Base-by-base conservation (phyloP, 1,139 yeast genomes). In the Groenewaldozyma auringiensis region DNA sequence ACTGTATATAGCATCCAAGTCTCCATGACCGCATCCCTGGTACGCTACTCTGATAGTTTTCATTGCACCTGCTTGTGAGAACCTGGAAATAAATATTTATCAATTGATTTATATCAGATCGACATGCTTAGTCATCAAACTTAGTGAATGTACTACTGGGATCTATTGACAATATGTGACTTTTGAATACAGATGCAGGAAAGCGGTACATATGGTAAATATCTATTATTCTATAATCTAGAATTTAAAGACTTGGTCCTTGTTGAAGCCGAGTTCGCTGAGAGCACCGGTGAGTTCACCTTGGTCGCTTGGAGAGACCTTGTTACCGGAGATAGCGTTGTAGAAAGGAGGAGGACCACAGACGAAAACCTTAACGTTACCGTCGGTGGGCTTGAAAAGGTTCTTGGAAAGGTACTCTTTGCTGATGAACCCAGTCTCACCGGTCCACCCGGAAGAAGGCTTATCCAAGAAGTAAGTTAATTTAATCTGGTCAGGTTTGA, bases 1-100 rank as follows among this genome's bases (percentile, higher is more conserved):
- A 3, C 57, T 48, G 58, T 88, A 89, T 2, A 89, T 82, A 9
- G 60, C 57, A 51, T 79, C 68, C 37, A 92, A 72, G 50, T 79
- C 81, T 1, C 98, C 97, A 63, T 92, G 99, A 53, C 95, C 81
- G 62, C 99, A 92, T 17, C 99, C 99, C 58, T 86, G 92, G 0
- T 88, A 74, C 3, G 94, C 95, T 13, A 88, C 47, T 21, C 56
- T 59, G 43, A 52, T 34, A 8, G 29, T 25, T 25, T 25, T 25
- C 29, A 25, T 25, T n/a, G n/a, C n/a, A n/a, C n/a, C n/a, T n/a
- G n/a, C n/a, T n/a, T n/a, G n/a, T n/a, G n/a, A n/a, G n/a, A n/a
- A n/a, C n/a, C n/a, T n/a, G n/a, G n/a, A n/a, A n/a, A n/a, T n/a
- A n/a, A n/a, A n/a, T n/a, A n/a, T n/a, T n/a, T n/a, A n/a, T n/a